phyloP scores from a whole-genome alignment of 169 alveolate species.

The Blepharisma undulans region DNA sequence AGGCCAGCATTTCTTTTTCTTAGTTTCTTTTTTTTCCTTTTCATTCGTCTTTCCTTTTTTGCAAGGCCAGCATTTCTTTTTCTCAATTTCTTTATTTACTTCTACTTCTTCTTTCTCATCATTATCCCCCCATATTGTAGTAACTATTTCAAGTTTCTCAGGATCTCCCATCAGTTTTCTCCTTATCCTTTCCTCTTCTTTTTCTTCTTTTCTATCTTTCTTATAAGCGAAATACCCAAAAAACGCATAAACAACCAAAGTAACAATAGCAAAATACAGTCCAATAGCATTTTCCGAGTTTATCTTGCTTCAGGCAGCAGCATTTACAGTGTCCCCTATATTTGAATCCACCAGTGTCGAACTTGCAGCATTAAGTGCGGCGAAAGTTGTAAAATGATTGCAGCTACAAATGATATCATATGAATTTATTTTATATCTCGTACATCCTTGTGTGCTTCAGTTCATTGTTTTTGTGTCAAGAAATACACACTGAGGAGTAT shows the following conservation, averaged over 20 bases:
- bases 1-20: too few species aligned
- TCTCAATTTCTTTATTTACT: neutral
- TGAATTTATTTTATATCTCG: neutral
- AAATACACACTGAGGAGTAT: neutral
- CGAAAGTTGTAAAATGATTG: neutral
- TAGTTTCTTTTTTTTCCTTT: neutral
- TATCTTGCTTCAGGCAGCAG: neutral
- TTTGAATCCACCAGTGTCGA: neutral
- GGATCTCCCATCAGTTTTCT: neutral
- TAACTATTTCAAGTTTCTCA: neutral
- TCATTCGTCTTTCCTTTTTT: neutral
- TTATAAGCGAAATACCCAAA: neutral
- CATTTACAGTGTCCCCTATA: neutral
- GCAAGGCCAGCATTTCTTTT: neutral
- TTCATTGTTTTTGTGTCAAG: neutral
- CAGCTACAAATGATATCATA: neutral
- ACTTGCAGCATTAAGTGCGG: neutral
- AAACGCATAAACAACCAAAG: neutral
- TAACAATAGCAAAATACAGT: neutral
- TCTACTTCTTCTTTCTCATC: too few species aligned
- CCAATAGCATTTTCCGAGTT: neutral
- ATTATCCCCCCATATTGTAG: neutral
- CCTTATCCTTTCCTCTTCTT: neutral
- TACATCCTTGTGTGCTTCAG: neutral
- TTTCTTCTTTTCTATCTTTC: neutral